Base-by-base conservation (phyloP, 805 yeast species). In the Saturnispora bothae region DNA sequence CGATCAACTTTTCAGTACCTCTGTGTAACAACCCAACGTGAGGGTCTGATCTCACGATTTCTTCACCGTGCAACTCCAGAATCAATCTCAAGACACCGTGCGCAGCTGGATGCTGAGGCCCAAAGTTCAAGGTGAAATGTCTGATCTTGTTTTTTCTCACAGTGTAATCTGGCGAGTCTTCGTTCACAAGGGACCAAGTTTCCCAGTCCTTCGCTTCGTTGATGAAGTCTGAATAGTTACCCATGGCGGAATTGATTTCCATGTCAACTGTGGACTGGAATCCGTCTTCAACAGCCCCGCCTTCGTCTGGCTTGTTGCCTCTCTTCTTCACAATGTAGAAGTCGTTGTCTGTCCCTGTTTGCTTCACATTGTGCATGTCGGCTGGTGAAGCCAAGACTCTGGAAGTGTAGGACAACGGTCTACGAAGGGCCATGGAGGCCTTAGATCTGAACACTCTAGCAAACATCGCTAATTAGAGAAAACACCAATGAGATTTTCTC, bases 41-140 rank as follows among this genome's bases (percentile, higher is more conserved):
- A 28, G 95, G 95, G 57, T 83, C 95, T 4, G 88, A 69, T 50
- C 95, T 72, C 34, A 84, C 73, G 50, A 84, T 79, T 60, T 83
- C 94, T 62, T 83, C 95, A 49, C 95, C 95, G 54, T 81, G 82
- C 44, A 83, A 71, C 64, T 83, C 95, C 54, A 83, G 66, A 60
- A 83, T 84, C 60, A 83, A 68, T 57, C 94, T 73, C 66, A 83
- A 67, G 61, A 83, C 95, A 49, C 95, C 95, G 65, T 83, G 95
- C 21, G 94, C 94, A 45, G 95, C 95, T 18, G 95, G 95, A 66
- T 83, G 95, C 64, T 83, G 95, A 34, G 95, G 95, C 27, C 94
- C 95, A 57, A 83, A 83, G 63, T 84, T 84, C 57, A 84, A 77
- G 35, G 94, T 83, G 66, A 83, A 84, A 57, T 83, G 94, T 60